Evolutionary conservation across 768 basidiomycete species (phyloP).

Genomic region (Neoboletus subvelutipes): DNA sequence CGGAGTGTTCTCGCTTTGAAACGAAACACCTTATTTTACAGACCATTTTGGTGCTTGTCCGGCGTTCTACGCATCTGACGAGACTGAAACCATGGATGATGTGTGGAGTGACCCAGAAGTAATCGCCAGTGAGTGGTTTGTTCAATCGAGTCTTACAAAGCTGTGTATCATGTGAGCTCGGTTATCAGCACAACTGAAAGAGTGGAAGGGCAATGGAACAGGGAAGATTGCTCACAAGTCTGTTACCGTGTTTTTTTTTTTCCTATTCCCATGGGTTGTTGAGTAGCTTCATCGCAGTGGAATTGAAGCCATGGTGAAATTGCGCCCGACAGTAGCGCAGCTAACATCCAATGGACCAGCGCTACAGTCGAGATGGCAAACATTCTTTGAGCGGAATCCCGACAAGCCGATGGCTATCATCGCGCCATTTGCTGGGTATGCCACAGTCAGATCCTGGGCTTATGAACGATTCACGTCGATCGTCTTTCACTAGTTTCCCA

Average conservation of each 20-base stretch:
- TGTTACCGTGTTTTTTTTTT: not conserved
- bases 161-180: not conserved
- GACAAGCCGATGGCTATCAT: conserved; percentile 56
- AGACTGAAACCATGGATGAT: conserved; percentile 48
- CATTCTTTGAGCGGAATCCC: conserved; percentile 46
- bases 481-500: conserved; percentile 22
- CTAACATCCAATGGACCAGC: conserved; percentile 44
- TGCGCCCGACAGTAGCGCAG: conserved; percentile 51
- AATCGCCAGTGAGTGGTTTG: conserved; percentile 36
- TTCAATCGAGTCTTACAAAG: not conserved
- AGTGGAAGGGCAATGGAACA: conserved; percentile 39
- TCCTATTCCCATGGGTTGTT: not conserved
- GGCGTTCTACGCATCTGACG: conserved; percentile 41
- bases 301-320: conserved; percentile 52
- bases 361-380: conserved; percentile 28
- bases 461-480: not conserved
- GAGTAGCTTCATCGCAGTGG: conserved; percentile 35
- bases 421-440: conserved; percentile 42
- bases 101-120: conserved; percentile 41
- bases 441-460: not conserved
- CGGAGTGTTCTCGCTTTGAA: not conserved
- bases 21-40: not conserved
- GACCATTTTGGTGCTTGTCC: conserved; percentile 30
- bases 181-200: conserved; percentile 25
- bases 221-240: conserved; percentile 59